These are phyloP conservation scores for Furcasterigmium furcatum DNA, from an alignment of 2,329 filamentous ascomycete species.

Conservation along the genomic window DNA sequence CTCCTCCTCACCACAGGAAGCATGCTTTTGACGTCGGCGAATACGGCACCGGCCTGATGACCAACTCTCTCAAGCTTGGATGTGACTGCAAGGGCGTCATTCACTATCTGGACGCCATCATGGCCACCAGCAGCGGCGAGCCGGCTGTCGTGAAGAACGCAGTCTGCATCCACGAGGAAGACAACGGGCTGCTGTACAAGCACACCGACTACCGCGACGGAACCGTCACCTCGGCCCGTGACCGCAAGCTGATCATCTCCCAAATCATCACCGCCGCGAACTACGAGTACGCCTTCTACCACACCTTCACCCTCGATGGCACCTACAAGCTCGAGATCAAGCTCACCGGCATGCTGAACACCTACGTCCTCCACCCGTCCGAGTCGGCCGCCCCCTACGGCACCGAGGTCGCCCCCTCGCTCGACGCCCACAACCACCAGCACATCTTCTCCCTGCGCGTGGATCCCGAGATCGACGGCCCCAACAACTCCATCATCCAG, in stretches of 20 bases:
- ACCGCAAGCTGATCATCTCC: constrained; percentile 68
- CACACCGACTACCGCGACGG: constrained; percentile 74
- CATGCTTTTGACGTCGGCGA: constrained; percentile 68
- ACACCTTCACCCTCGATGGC: constrained; percentile 48
- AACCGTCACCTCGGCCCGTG: constrained; percentile 65
- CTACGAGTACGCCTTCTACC: constrained; percentile 63
- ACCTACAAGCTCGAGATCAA: constrained; percentile 61
- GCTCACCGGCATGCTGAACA: constrained; percentile 46
- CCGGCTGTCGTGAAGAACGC: constrained; percentile 71
- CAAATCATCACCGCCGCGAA: constrained; percentile 76
- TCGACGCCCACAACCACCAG: constrained; percentile 62
- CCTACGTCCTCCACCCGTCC: constrained; percentile 53
- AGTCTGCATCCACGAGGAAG: constrained; percentile 75
- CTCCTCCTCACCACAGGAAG: constrained; percentile 61
- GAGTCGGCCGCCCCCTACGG: constrained; percentile 44
- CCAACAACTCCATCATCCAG: constrained; percentile 51
- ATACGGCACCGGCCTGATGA: constrained; percentile 59
- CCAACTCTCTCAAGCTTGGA: constrained; percentile 58
- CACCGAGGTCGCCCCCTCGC: constrained; percentile 47
- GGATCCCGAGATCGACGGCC: constrained; percentile 59
- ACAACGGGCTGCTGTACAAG: constrained; percentile 72
- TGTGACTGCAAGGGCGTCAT: constrained; percentile 73
- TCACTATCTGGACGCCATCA: constrained; percentile 35
- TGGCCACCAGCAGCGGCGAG: not conserved
- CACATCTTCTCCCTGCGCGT: constrained; percentile 70